A percentile compares a stretch with the other conserved stretches of the same genome.
These are phyloP conservation scores for Ceratocystis smalleyi DNA, from an alignment of 2,329 filamentous ascomycete species.

Conservation along the genomic window DNA sequence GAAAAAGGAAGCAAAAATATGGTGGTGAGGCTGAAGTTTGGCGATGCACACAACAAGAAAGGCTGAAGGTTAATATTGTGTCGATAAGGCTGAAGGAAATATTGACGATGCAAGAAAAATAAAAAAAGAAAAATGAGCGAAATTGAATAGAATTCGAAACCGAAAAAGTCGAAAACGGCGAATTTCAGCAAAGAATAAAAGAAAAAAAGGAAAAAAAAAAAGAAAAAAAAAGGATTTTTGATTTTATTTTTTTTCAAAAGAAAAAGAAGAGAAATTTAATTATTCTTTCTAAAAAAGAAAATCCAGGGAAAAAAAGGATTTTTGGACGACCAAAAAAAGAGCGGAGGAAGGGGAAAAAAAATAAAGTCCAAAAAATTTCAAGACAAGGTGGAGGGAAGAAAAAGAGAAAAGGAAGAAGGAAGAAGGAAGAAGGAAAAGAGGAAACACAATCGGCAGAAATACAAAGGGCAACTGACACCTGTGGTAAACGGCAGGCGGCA, in stretches of 20 bases:
- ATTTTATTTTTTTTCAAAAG: neutral
- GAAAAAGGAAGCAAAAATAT: neutral
- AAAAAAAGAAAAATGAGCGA: constrained; percentile 5
- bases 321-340: neutral
- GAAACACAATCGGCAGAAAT: neutral
- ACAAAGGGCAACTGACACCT: neutral
- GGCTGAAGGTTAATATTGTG: neutral
- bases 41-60: neutral
- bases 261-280: neutral
- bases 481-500: neutral
- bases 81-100: neutral
- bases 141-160: neutral
- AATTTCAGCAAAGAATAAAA: neutral
- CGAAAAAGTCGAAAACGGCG: neutral
- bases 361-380: neutral
- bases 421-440: neutral
- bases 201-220: neutral
- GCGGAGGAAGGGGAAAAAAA: constrained; percentile 2
- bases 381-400: neutral
- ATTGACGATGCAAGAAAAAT: neutral
- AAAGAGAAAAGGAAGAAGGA: neutral
- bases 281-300: neutral
- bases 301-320: neutral
- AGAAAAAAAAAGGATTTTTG: neutral
- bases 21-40: constrained; percentile 3